Evolutionary conservation across 2,329 filamentous ascomycete genomes (phyloP).

Genomic region (Atkinsonella hypoxylon): DNA sequence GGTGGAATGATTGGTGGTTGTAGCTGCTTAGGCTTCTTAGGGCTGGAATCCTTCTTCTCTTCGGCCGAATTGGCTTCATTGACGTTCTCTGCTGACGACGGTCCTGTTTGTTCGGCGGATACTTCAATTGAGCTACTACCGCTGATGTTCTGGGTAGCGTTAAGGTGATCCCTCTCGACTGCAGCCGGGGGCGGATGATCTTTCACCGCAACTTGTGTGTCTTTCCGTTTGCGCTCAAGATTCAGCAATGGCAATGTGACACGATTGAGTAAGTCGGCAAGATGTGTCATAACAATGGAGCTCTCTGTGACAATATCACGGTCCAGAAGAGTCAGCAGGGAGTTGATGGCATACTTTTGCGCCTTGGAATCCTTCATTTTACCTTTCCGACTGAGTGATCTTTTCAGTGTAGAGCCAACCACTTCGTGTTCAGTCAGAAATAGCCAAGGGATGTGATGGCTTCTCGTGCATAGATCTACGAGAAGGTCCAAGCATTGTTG

Average conservation of each 20-base stretch:
- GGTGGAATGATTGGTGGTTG: constrained; percentile 78
- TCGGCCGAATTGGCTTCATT: constrained; percentile 20
- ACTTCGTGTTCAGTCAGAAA: constrained; percentile 90
- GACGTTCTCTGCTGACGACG: constrained; percentile 12
- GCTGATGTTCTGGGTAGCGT: constrained; percentile 2
- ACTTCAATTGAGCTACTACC: constrained; percentile 8
- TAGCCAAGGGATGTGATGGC: constrained; percentile 76
- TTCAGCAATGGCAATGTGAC: constrained; percentile 79
- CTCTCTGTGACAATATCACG: constrained; percentile 95
- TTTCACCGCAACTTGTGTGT: constrained; percentile 24
- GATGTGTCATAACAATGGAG: constrained; percentile 88
- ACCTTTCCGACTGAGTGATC: constrained; percentile 66
- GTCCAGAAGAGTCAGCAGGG: constrained; percentile 75
- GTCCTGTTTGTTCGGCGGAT: constrained; percentile 17
- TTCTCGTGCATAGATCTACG: constrained; percentile 72
- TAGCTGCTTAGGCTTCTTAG: constrained; percentile 46
- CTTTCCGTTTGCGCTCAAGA: constrained; percentile 50
- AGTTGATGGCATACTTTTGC: constrained; percentile 84
- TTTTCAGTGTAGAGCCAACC: constrained; percentile 62
- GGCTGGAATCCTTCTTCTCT: constrained; percentile 27
- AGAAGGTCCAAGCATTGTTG: constrained; percentile 87
- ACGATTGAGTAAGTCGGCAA: constrained; percentile 75
- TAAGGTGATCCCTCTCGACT: not conserved
- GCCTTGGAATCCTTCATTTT: constrained; percentile 78
- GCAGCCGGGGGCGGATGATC: constrained; percentile 14